Percentiles rank a stretch among this genome's conserved stretches.
These are phyloP conservation scores for Pugionium cornutum DNA, from an alignment of 345 rosid genomes.

Conservation along the genomic window DNA sequence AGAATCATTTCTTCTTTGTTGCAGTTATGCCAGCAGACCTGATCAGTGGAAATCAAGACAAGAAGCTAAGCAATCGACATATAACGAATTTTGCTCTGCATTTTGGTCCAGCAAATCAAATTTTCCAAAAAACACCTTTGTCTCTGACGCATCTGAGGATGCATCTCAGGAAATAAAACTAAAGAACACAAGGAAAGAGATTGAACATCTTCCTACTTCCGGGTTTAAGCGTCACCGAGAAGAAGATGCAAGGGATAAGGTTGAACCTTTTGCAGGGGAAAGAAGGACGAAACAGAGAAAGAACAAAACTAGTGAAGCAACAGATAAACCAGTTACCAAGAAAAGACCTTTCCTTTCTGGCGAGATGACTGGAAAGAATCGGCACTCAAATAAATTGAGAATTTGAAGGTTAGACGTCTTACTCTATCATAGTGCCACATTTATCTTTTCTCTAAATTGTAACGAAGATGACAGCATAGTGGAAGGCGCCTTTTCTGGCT, in stretches of 20 bases:
- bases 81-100: constrained; percentile 58
- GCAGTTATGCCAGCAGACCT: constrained; percentile 63
- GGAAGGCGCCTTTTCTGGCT: constrained; percentile 4
- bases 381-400: constrained; percentile 46
- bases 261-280: constrained; percentile 32
- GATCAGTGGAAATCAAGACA: constrained; percentile 84
- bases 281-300: constrained; percentile 37
- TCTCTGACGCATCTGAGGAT: constrained; percentile 49
- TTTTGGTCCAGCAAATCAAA: constrained; percentile 65
- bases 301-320: constrained; percentile 36
- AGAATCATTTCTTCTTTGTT: constrained; percentile 22
- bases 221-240: constrained; percentile 43
- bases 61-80: constrained; percentile 73
- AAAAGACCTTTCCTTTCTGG: constrained; percentile 50
- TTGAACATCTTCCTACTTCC: constrained; percentile 45
- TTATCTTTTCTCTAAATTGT: neutral
- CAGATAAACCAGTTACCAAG: constrained; percentile 37
- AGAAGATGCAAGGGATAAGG: constrained; percentile 35
- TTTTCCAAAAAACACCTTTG: constrained; percentile 48
- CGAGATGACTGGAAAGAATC: constrained; percentile 49
- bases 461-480: constrained; percentile 7
- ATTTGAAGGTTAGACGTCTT: constrained; percentile 34
- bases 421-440: neutral
- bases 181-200: constrained; percentile 59
- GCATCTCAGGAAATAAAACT: constrained; percentile 40